Evolutionary conservation across 208 protist genomes (phyloP), one percentile per base, ranked within the genome.

Genomic region (Crithidia fasciculata): DNA sequence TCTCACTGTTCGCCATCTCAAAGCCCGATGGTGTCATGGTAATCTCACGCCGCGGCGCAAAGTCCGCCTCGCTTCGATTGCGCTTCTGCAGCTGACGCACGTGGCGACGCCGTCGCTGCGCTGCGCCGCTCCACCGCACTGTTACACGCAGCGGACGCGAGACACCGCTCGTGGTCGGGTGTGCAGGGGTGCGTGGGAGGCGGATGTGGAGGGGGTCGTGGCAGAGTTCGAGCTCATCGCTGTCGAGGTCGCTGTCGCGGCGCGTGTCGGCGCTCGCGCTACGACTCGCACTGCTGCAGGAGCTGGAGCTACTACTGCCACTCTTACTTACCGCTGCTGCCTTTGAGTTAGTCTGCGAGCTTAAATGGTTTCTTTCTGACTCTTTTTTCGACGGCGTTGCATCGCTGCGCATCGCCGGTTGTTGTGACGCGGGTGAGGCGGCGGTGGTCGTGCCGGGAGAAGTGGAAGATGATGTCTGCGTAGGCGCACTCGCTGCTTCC

Each of bases 101-200:
- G 65, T 57, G 54, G 45, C 65, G 65, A 12, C 56, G 73, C 12
- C 73, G 57, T 0, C 73, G 73, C 59, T 78, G 73, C 58, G 6
- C 43, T n/a, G 28, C 55, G 2, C 73, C 73, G 52, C 73, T 78
- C 73, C 73, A 78, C 1, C 73, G 73, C 43, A 78, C 58, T 8
- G 58, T 72, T 7, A 78, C 63, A 50, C 61, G 73, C 28, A 78
- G 10, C 41, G 73, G 55, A 12, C 55, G 19, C 3, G 60, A 58
- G 5, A 49, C 56, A 9, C 65, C 59, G 45, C 69, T 49, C 5
- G 36, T 63, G 58, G 69, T 10, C 28, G 39, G 49, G 45, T 58
- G 50, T 0, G 36, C 69, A 0, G 49, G 37, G 28, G 28, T 69
- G 60, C 37, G 60, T 4, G 67, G 67, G 7, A 72, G 60, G 37